These are phyloP conservation scores for Saprolegnia parasitica DNA, from an alignment of 352 stramenopile species.

Conservation along the genomic window DNA sequence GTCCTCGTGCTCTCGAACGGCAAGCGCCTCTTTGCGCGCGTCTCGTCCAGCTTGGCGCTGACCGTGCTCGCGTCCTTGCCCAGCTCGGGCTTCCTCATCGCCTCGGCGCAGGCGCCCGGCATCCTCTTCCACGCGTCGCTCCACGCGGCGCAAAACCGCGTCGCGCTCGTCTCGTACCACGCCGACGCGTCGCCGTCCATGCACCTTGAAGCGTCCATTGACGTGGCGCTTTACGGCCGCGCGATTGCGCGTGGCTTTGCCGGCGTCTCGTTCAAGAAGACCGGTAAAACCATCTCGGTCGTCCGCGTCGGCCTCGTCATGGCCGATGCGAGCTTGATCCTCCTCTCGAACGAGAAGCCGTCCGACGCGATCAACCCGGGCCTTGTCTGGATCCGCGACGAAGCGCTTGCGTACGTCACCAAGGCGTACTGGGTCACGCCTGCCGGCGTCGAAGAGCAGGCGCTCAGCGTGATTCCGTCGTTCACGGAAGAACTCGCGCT, in stretches of 20 bases:
- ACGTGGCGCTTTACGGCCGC: constrained; percentile 47
- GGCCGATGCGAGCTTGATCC: constrained; percentile 31
- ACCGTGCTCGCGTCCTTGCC: constrained; percentile 42
- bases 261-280: constrained; percentile 53
- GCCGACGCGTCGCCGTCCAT: constrained; percentile 28
- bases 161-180: constrained; percentile 50
- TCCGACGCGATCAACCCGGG: constrained; percentile 33
- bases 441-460: constrained; percentile 67
- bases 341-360: constrained; percentile 44
- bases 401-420: constrained; percentile 71
- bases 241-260: constrained; percentile 50
- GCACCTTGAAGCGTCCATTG: constrained; percentile 49
- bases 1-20: constrained; percentile 49
- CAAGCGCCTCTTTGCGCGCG: constrained; percentile 55
- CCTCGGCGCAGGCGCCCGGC: constrained; percentile 33
- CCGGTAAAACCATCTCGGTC: constrained; percentile 33
- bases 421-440: constrained; percentile 74
- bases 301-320: constrained; percentile 53
- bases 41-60: constrained; percentile 39
- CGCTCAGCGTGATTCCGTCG: constrained; percentile 61
- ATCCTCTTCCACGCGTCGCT: constrained; percentile 48
- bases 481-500: constrained; percentile 65
- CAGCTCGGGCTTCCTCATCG: constrained; percentile 41
- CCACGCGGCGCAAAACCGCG: constrained; percentile 30
- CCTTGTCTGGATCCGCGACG: constrained; percentile 68